phyloP scores from a whole-genome alignment of 805 yeast genomes.

The Citeromyces matritensis region DNA sequence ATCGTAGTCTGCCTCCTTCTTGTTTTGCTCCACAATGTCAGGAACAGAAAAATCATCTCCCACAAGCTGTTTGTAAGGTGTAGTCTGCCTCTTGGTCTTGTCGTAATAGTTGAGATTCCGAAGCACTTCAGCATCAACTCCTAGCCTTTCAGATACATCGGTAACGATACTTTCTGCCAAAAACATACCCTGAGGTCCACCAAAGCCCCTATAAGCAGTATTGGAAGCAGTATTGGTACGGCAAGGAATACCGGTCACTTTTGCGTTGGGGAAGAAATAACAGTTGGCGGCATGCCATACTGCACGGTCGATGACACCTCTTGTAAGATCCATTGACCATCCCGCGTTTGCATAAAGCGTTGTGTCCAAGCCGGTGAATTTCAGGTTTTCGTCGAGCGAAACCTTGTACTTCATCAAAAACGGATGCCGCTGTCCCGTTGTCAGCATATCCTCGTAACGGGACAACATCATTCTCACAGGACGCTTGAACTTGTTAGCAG shows the following conservation, averaged over 20 bases:
- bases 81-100: slow-evolving; percentile 10
- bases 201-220: slow-evolving; percentile 33
- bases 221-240: slow-evolving; percentile 29
- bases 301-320: slow-evolving; percentile 32
- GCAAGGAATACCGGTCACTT: slow-evolving; percentile 21
- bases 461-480: slow-evolving; percentile 25
- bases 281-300: slow-evolving; percentile 26
- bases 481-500: slow-evolving; percentile 23
- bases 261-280: slow-evolving; percentile 25
- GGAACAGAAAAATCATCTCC: slow-evolving; percentile 23
- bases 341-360: slow-evolving; percentile 29
- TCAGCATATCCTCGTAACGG: slow-evolving; percentile 27
- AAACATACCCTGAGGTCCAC: slow-evolving; percentile 35
- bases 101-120: slow-evolving; percentile 21
- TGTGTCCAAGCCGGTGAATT: slow-evolving; percentile 22
- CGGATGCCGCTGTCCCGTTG: slow-evolving; percentile 31
- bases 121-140: slow-evolving; percentile 21
- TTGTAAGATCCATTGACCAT: slow-evolving; percentile 29
- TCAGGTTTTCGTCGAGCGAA: slow-evolving; percentile 21
- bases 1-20: slow-evolving; percentile 18
- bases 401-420: slow-evolving; percentile 26
- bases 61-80: slow-evolving; percentile 24
- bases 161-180: slow-evolving; percentile 22
- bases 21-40: slow-evolving; percentile 18
- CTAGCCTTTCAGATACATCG: slow-evolving; percentile 21